Conservation (phyloP, 2,329 filamentous ascomycete genomes). For the Thelonectria discophora region DNA sequence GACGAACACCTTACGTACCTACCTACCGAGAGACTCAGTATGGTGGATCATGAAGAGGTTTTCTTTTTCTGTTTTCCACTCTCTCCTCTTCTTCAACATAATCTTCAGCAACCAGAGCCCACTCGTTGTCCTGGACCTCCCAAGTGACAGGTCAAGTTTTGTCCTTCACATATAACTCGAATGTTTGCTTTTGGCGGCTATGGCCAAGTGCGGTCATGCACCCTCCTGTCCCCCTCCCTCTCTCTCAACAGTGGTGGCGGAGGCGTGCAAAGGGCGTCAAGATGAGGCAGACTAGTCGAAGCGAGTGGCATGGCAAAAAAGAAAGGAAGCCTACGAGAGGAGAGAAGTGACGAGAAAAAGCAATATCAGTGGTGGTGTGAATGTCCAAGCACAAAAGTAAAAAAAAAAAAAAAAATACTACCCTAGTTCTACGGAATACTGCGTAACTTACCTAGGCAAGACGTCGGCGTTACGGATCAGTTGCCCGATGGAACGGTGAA, state of each 20-base stretch:
- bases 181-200: neutral
- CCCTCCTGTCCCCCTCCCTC: no score
- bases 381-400: conserved; percentile 6
- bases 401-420: conserved; percentile 5
- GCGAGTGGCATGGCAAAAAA: conserved; percentile 3
- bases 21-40: no score
- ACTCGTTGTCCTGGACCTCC: neutral
- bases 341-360: conserved; percentile 12
- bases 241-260: conserved; percentile 5
- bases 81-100: neutral
- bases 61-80: conserved; percentile 3
- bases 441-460: neutral
- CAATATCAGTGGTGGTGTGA: conserved; percentile 6
- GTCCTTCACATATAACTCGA: neutral
- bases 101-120: neutral
- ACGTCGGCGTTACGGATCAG: conserved; percentile 1
- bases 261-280: conserved; percentile 1
- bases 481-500: neutral
- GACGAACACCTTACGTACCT: no score
- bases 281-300: conserved; percentile 25
- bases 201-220: neutral
- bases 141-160: neutral
- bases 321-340: neutral
- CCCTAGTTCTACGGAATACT: no score
- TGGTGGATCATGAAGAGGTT: no score